Conservation (phyloP, 441 rosid genomes). For the Euphorbia corollata region DNA sequence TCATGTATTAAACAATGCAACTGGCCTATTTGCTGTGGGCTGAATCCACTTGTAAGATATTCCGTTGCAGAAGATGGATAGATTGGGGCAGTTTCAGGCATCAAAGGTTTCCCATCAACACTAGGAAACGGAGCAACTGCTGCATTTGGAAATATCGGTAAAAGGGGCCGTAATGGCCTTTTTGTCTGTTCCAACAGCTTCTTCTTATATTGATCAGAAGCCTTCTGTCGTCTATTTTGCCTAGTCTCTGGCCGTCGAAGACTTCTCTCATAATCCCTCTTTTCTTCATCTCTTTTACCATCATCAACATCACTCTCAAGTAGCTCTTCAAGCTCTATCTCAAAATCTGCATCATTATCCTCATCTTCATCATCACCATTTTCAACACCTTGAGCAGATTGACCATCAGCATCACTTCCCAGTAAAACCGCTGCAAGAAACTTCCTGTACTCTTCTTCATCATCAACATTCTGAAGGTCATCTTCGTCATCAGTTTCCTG, state of each 20-base stretch:
- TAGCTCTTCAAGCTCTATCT: constrained; percentile 90
- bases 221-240: constrained; percentile 63
- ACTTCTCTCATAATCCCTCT: constrained; percentile 28
- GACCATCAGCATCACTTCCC: constrained; percentile 47
- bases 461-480: constrained; percentile 75
- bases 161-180: constrained; percentile 71
- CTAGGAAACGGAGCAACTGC: constrained; percentile 28
- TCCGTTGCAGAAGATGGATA: constrained; percentile 25
- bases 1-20: constrained; percentile 75
- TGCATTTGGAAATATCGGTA: constrained; percentile 52
- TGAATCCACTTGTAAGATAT: constrained; percentile 48
- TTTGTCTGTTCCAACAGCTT: constrained; percentile 54
- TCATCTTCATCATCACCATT: constrained; percentile 62
- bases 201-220: constrained; percentile 38
- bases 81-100: constrained; percentile 29
- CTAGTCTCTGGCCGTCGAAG: constrained; percentile 71
- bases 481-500: constrained; percentile 96
- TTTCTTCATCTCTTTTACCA: constrained; percentile 29
- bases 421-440: constrained; percentile 83
- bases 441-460: constrained; percentile 84
- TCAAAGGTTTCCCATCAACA: constrained; percentile 26
- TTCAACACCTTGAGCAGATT: constrained; percentile 32
- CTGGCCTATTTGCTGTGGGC: constrained; percentile 65
- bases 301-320: constrained; percentile 90
- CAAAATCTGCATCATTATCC: constrained; percentile 90